Conservation (phyloP, 2,329 filamentous ascomycete species). For the Sporothrix protearum region DNA sequence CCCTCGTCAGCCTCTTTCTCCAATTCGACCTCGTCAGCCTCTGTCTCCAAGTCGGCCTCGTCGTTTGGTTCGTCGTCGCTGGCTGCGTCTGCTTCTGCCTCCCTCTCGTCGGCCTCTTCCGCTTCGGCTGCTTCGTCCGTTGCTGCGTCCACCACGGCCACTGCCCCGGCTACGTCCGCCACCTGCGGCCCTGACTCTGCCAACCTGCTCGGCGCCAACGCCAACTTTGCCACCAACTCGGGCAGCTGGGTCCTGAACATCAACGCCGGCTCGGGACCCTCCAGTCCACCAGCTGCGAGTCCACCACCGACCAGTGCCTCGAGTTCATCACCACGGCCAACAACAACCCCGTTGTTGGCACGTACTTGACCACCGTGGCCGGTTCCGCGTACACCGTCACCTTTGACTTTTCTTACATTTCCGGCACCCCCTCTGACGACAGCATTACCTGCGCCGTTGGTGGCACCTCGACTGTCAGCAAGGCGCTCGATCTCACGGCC, state of each 20-base stretch:
- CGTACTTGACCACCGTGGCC: not conserved
- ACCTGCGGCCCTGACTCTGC: not conserved
- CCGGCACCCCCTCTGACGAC: not conserved
- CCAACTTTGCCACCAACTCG: conserved; percentile 4
- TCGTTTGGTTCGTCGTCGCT: not conserved
- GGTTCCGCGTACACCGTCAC: not conserved
- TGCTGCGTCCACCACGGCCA: not conserved
- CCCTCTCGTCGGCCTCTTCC: not conserved
- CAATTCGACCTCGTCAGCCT: not conserved
- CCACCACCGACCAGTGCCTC: conserved; percentile 10
- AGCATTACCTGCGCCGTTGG: not conserved
- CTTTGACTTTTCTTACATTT: not conserved
- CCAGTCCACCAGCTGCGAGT: not conserved
- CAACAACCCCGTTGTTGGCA: not conserved
- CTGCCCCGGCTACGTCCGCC: not conserved
- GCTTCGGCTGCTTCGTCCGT: not conserved
- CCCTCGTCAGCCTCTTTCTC: not conserved
- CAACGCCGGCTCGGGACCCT: not conserved
- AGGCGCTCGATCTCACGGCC: not conserved
- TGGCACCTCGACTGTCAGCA: not conserved
- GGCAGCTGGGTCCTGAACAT: not conserved
- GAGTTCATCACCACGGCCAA: not conserved
- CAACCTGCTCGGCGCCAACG: conserved; percentile 1
- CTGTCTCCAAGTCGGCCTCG: not conserved
- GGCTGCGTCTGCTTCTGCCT: not conserved